These are phyloP conservation scores for Leucosporidium yakuticum DNA, from an alignment of 768 basidiomycete species.

Conservation along the genomic window DNA sequence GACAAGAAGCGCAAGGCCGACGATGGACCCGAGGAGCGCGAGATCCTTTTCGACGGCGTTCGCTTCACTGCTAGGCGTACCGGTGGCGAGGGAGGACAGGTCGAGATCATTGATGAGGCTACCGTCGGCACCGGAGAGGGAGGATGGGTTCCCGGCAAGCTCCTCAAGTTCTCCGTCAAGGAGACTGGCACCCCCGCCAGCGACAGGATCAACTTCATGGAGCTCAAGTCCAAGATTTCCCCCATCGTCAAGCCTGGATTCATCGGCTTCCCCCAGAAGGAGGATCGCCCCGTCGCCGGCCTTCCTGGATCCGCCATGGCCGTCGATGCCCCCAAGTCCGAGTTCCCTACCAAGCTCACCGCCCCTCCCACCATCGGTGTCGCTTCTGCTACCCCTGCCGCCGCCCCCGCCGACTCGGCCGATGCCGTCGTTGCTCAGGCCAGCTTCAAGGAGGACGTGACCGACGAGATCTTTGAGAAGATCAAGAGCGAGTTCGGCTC, in stretches of 20 bases:
- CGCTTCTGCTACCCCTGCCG: conserved; percentile 40
- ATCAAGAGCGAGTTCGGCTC: conserved; percentile 18
- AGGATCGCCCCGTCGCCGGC: conserved; percentile 7
- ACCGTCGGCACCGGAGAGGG: conserved; percentile 40
- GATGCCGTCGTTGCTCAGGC: conserved; percentile 52
- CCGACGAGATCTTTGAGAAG: conserved; percentile 60
- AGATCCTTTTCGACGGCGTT: conserved; percentile 32
- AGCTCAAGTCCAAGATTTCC: conserved; percentile 50
- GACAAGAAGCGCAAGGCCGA: conserved; percentile 48
- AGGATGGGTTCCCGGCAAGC: conserved; percentile 52
- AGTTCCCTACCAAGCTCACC: conserved; percentile 27
- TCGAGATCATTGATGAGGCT: conserved; percentile 31
- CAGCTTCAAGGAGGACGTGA: conserved; percentile 65
- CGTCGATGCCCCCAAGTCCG: conserved; percentile 45
- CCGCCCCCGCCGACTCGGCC: conserved; percentile 46
- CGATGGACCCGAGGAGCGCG: conserved; percentile 42
- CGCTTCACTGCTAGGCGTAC: conserved; percentile 21
- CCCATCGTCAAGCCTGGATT: conserved; percentile 29
- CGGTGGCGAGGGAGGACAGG: conserved; percentile 14
- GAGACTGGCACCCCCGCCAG: conserved; percentile 50
- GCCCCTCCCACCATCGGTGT: conserved; percentile 24
- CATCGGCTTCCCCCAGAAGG: conserved; percentile 23
- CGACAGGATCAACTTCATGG: conserved; percentile 56
- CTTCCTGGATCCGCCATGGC: conserved; percentile 49
- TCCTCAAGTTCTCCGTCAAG: conserved; percentile 51